Conservation (phyloP, 352 stramenopile species). For the Plasmopara viticola region DNA sequence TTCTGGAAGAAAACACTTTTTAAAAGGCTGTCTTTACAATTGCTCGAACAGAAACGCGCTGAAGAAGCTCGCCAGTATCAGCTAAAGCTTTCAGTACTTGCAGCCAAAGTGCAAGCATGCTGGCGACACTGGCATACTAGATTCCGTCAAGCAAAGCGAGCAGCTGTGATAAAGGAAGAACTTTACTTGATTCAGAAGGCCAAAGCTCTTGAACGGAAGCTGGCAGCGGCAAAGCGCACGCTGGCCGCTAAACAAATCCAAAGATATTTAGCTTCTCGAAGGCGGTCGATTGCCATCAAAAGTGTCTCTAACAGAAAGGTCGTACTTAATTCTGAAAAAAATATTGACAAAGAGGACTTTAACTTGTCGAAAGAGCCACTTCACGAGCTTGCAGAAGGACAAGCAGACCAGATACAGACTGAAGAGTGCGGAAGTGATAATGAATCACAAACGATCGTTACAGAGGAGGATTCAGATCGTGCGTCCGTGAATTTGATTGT, state of each 20-base stretch:
- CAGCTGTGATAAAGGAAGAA: conserved; percentile 27
- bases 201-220: conserved; percentile 18
- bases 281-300: conserved; percentile 4
- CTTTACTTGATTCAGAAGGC: conserved; percentile 26
- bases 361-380: neutral
- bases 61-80: conserved; percentile 22
- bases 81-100: conserved; percentile 23
- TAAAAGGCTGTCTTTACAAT: conserved; percentile 14
- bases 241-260: conserved; percentile 21
- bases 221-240: conserved; percentile 6
- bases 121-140: conserved; percentile 28
- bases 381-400: neutral
- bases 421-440: neutral
- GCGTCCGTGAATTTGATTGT: conserved; percentile 16
- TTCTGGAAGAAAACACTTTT: conserved; percentile 22
- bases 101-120: conserved; percentile 25
- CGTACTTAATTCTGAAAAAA: neutral
- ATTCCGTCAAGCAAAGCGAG: conserved; percentile 22
- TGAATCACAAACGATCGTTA: neutral
- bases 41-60: conserved; percentile 12
- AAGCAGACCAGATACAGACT: neutral
- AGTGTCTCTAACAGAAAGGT: conserved; percentile 4
- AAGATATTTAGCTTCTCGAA: conserved; percentile 11
- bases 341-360: conserved; percentile 1
- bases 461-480: conserved; percentile 7